These are phyloP conservation scores for Lodderomyces beijingensis DNA, from an alignment of 1,139 yeast species.

Conservation along the genomic window DNA sequence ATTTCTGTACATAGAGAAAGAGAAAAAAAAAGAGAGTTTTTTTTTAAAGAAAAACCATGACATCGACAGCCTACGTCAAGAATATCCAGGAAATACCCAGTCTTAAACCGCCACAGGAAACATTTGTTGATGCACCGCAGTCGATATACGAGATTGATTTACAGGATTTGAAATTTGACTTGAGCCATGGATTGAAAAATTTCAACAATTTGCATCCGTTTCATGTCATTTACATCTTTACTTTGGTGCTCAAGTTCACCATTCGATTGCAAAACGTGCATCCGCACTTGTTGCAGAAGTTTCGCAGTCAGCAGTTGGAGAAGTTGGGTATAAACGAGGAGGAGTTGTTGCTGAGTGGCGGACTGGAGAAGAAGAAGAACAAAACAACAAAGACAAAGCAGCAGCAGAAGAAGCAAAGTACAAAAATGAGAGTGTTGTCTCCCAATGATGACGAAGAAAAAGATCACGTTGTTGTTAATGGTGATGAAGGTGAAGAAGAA, in stretches of 20 bases:
- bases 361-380: too few relatives aligned
- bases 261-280: constrained; percentile 28
- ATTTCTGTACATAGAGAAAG: too few relatives aligned
- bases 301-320: constrained; percentile 25
- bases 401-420: too few relatives aligned
- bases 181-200: constrained; percentile 26
- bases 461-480: too few relatives aligned
- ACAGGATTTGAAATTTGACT: constrained; percentile 34
- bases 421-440: too few relatives aligned
- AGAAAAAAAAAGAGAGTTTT: too few relatives aligned
- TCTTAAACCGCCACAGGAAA: constrained; percentile 35
- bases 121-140: constrained; percentile 42
- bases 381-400: too few relatives aligned
- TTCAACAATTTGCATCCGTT: constrained; percentile 32
- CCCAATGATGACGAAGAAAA: too few relatives aligned
- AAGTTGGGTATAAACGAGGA: constrained; percentile 13
- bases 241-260: constrained; percentile 29
- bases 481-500: not conserved
- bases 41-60: too few relatives aligned
- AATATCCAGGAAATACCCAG: constrained; percentile 29
- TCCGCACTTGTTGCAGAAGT: constrained; percentile 22
- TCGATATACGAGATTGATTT: constrained; percentile 31
- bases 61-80: constrained; percentile 9
- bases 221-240: constrained; percentile 34
- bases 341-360: too few relatives aligned